These are phyloP conservation scores for Platanthera zijinensis DNA, from an alignment of 106 monocot species.

Conservation along the genomic window DNA sequence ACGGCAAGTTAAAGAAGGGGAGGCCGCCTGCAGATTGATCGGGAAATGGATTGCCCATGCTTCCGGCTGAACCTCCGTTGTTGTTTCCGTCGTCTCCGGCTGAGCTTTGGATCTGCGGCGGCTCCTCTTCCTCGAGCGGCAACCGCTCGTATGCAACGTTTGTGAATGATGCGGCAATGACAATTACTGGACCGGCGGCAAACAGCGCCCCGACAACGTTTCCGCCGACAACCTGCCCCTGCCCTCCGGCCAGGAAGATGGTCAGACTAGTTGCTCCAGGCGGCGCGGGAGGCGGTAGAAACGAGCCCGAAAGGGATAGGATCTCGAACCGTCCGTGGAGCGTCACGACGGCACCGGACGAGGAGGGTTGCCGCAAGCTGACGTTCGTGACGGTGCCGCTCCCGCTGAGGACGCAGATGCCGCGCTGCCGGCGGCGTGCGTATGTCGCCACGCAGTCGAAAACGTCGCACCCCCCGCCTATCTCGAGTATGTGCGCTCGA, in stretches of 20 bases:
- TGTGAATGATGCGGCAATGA: not conserved
- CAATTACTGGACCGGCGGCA: not conserved
- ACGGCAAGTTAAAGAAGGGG: not conserved
- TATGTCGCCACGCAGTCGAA: constrained; percentile 1
- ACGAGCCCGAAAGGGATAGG: not conserved
- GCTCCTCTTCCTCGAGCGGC: not conserved
- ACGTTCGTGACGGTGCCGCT: constrained; percentile 1
- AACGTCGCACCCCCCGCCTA: not conserved
- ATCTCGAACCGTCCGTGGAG: constrained; percentile 4
- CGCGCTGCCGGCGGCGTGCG: not conserved
- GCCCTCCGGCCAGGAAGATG: not conserved
- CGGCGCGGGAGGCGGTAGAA: not conserved
- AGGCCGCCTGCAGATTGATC: not conserved
- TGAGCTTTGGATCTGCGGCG: not conserved
- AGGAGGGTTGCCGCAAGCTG: not conserved
- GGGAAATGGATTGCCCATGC: not conserved
- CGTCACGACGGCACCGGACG: not conserved
- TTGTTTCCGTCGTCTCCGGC: not conserved
- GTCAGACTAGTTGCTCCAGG: not conserved
- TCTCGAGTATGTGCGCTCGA: not conserved
- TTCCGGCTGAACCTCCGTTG: not conserved
- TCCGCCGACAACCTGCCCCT: not conserved
- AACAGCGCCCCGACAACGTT: not conserved
- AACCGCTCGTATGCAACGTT: not conserved
- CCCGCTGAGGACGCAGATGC: not conserved